These are phyloP conservation scores for Vitis hybrid DNA, from an alignment of 177 flowering plant genomes.

Conservation along the genomic window DNA sequence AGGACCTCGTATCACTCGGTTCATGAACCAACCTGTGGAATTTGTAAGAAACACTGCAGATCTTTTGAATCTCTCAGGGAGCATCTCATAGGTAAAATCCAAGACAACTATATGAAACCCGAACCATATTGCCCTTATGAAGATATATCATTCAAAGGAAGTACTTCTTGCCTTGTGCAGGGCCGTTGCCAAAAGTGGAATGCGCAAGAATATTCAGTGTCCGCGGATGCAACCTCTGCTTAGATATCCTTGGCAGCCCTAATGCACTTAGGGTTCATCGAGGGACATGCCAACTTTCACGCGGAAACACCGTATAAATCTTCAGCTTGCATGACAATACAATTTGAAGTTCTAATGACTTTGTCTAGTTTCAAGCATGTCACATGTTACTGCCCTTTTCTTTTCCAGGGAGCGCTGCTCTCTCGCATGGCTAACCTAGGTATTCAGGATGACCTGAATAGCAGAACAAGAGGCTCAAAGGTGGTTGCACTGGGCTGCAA, in stretches of 20 bases:
- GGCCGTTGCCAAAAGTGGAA: slow-evolving; percentile 85
- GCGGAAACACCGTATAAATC: slow-evolving; percentile 20
- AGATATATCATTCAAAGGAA: not conserved
- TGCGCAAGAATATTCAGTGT: slow-evolving; percentile 64
- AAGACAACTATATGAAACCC: not conserved
- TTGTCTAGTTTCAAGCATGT: not conserved
- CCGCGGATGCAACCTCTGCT: slow-evolving; percentile 79
- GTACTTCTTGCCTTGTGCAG: slow-evolving; percentile 29
- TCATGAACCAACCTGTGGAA: slow-evolving; percentile 86
- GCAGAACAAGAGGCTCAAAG: slow-evolving; percentile 39
- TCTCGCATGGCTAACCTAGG: slow-evolving; percentile 46
- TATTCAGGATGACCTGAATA: slow-evolving; percentile 37
- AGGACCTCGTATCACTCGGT: slow-evolving; percentile 76
- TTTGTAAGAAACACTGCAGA: slow-evolving; percentile 78
- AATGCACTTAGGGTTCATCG: slow-evolving; percentile 59
- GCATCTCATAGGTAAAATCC: slow-evolving; percentile 70
- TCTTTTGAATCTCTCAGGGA: slow-evolving; percentile 86
- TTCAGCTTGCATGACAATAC: not conserved
- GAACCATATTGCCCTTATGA: not conserved
- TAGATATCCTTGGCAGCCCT: slow-evolving; percentile 58
- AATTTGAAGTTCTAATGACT: not conserved
- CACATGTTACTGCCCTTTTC: not conserved
- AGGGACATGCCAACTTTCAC: slow-evolving; percentile 58
- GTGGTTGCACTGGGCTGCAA: slow-evolving; percentile 80
- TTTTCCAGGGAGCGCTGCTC: slow-evolving; percentile 20